phyloP scores from a whole-genome alignment of 2,329 filamentous ascomycete genomes.

The Xylariaceae sp. region DNA sequence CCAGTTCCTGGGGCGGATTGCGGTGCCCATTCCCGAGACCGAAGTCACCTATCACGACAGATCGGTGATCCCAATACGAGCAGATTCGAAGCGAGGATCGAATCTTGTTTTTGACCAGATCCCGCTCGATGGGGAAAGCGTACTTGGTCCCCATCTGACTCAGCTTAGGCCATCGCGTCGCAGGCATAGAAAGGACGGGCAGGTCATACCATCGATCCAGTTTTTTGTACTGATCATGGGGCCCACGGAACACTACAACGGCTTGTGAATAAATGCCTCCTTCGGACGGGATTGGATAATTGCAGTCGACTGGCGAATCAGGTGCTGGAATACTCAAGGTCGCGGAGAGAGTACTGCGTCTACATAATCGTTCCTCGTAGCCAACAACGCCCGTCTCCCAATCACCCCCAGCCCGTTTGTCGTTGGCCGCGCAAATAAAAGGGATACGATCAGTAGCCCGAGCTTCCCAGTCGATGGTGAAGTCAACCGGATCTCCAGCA shows the following conservation, averaged over 20 bases:
- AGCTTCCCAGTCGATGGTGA: slow-evolving; percentile 56
- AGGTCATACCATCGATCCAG: slow-evolving; percentile 55
- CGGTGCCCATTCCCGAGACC: slow-evolving; percentile 60
- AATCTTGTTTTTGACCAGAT: slow-evolving; percentile 71
- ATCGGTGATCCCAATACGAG: slow-evolving; percentile 53
- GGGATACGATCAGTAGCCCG: slow-evolving; percentile 46
- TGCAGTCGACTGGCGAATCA: slow-evolving; percentile 40
- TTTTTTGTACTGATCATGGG: slow-evolving; percentile 60
- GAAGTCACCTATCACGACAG: slow-evolving; percentile 61
- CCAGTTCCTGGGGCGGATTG: slow-evolving; percentile 62
- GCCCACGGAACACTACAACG: slow-evolving; percentile 70
- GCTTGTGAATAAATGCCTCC: slow-evolving; percentile 67
- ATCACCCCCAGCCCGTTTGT: slow-evolving; percentile 72
- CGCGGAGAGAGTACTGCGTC: slow-evolving; percentile 69
- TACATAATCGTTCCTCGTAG: slow-evolving; percentile 69
- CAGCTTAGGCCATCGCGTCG: slow-evolving; percentile 69
- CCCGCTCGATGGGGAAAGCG: slow-evolving; percentile 66
- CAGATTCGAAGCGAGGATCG: slow-evolving; percentile 67
- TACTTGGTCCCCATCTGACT: slow-evolving; percentile 64
- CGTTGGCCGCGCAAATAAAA: slow-evolving; percentile 71
- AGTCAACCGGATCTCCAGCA: slow-evolving; percentile 55
- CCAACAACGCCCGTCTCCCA: slow-evolving; percentile 65
- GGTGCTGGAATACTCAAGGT: slow-evolving; percentile 60
- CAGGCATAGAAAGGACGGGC: slow-evolving; percentile 70
- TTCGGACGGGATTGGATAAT: slow-evolving; percentile 69